These are phyloP conservation scores for Amaranthus tricolor DNA, from an alignment of 179 eudicot genomes.

Conservation along the genomic window DNA sequence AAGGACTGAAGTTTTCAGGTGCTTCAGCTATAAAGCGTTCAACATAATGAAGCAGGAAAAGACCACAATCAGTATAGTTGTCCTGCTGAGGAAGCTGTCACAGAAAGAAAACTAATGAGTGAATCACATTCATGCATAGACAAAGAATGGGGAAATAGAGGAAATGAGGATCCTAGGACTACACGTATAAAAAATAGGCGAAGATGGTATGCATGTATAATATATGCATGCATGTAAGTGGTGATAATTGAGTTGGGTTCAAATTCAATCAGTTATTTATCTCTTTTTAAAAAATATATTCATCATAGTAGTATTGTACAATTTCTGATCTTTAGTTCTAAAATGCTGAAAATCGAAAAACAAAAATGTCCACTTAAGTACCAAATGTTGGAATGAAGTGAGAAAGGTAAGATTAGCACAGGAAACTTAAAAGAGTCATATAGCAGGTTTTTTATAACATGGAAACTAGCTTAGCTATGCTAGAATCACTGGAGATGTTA, in stretches of 20 bases:
- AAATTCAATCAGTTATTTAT: too few species aligned
- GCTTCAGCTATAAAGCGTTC: slow-evolving; percentile 75
- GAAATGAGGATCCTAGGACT: not conserved
- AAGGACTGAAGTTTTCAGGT: slow-evolving; percentile 65
- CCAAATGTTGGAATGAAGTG: too few species aligned
- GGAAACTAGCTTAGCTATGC: not conserved
- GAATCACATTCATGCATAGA: not conserved
- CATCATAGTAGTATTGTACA: too few species aligned
- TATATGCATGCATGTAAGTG: too few species aligned
- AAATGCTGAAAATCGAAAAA: too few species aligned
- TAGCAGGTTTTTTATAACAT: not conserved
- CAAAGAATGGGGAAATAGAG: not conserved
- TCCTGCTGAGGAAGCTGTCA: slow-evolving; percentile 95
- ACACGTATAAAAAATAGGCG: not conserved
- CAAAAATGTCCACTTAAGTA: too few species aligned
- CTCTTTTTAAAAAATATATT: too few species aligned
- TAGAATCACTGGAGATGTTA: not conserved
- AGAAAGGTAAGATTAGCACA: too few species aligned
- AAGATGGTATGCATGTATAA: not conserved
- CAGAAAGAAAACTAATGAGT: slow-evolving; percentile 17
- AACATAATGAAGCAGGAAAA: slow-evolving; percentile 94
- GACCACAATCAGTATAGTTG: slow-evolving; percentile 85
- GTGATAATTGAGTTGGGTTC: too few species aligned
- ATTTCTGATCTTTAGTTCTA: too few species aligned
- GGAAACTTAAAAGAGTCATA: not conserved